Base-by-base conservation (phyloP, 768 basidiomycete genomes). In the Tylopilus subfusipes region DNA sequence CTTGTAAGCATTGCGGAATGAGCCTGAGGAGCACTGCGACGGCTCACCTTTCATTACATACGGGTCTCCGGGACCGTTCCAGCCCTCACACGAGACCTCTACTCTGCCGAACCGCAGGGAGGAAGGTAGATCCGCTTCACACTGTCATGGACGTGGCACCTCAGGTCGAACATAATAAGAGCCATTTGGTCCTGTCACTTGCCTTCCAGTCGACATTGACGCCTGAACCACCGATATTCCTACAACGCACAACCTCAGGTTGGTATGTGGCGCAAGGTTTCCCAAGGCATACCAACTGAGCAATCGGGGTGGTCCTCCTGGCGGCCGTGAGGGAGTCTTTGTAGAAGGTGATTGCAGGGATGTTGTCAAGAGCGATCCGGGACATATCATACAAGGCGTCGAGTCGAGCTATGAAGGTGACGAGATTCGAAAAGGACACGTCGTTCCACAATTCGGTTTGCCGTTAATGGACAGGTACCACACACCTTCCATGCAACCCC, bases 141-240 rank as follows among this genome's bases (percentile, higher is more conserved):
- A 97, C 88, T 93, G 59, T 21, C 52, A n/a, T 19, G 56, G 27
- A 48, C 18, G 34, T 43, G 46, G 47, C 18, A 51, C 40, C 36
- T 62, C 45, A 59, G 54, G 31, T 53, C 27, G 30, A 48, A 55
- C 54, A 42, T 14, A 29, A 44, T 13, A 22, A 42, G 45, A 47
- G 44, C 33, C n/a, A 19, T 14, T 36, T 52, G 31, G 48, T 38
- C 33, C 19, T 42, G 42, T 30, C 31, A 72, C 79, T 61, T 63
- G 86, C 90, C 81, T 90, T 91, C 95, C 95, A 98, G 63, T 96
- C 93, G 3, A 95, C 84, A 11, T 90, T 89, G 2, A 81, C 76
- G 5, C 89, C 93, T 55, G 74, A 72, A 4, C 89, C 89, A 36
- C 94, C 91, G 18, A 88, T 75, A 59, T 87, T 95, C 52, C 75